Base-by-base conservation (phyloP, 2,329 filamentous ascomycete genomes). In the Xylariomycetidae sp. region DNA sequence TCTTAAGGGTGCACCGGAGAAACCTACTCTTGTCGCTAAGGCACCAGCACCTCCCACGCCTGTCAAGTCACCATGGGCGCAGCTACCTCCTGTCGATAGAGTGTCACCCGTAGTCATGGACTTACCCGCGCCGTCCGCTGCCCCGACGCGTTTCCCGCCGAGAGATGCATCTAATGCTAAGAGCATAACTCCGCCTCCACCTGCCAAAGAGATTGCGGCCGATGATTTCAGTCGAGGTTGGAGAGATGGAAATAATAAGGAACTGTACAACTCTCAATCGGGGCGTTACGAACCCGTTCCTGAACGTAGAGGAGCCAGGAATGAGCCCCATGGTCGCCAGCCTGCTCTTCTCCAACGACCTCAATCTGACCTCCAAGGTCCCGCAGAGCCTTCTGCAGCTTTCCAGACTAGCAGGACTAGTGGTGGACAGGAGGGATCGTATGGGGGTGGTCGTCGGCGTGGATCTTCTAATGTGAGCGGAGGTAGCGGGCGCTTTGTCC, bases 261-360 rank as follows among this genome's bases (percentile, higher is more conserved):
- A 97, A 58, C 69, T 97, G 0, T 97, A 81, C 64, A 96, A 97
- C 57, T 94, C 90, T n/a, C 85, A 94, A 35, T 95, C 88, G 34
- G 90, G 90, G 13, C 82, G 88, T 31, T 94, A 95, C 49, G 90
- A 97, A 56, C 88, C 89, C 12, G 90, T 89, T 4, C 69, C 75
- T 33, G 88, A 95, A 42, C 81, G 88, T 23, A 79, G 87, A 44
- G 78, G 77, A 13, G 79, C 83, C 18, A 77, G 84, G 32, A 75
- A 79, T 35, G 85, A 92, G 33, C 62, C 69, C 34, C 72, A 76
- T 40, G 71, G 77, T 36, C 78, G 85, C 30, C 82, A 90, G 44
- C 84, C 87, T 16, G 75, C 88, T 11, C 64, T 97, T 7, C 63
- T 97, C 28, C 89, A 96, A 55, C 73, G 90, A 14, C 63, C 70